Evolutionary conservation across 2,329 filamentous ascomycete species (phyloP).

Genomic region (Aspergillus calidoustus): DNA sequence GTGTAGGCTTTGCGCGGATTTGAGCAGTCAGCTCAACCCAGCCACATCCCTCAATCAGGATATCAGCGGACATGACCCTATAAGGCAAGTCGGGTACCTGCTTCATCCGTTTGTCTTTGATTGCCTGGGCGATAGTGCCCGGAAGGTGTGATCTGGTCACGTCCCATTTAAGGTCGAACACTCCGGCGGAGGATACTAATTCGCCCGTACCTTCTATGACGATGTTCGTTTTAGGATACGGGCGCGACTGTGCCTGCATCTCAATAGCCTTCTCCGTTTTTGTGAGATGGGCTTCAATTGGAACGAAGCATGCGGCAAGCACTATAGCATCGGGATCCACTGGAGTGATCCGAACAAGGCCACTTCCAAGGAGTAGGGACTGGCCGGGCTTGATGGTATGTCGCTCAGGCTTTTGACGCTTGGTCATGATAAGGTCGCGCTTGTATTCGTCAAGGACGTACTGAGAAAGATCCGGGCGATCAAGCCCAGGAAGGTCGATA

Average conservation of each 20-base stretch:
- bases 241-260: slow-evolving; percentile 68
- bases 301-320: slow-evolving; percentile 84
- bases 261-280: slow-evolving; percentile 77
- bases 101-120: slow-evolving; percentile 65
- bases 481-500: slow-evolving; percentile 87
- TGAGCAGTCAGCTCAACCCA: slow-evolving; percentile 91
- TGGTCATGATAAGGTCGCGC: slow-evolving; percentile 75
- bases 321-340: slow-evolving; percentile 67
- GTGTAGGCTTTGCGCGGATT: slow-evolving; percentile 62
- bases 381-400: slow-evolving; percentile 73
- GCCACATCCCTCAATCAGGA: slow-evolving; percentile 88
- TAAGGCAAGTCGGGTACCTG: slow-evolving; percentile 66
- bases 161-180: slow-evolving; percentile 76
- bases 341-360: slow-evolving; percentile 86
- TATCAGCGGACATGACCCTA: slow-evolving; percentile 76
- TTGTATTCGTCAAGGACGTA: slow-evolving; percentile 71
- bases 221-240: slow-evolving; percentile 67
- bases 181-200: slow-evolving; percentile 71
- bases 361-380: slow-evolving; percentile 82
- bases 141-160: slow-evolving; percentile 81
- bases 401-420: slow-evolving; percentile 74
- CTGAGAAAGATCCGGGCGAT: slow-evolving; percentile 72
- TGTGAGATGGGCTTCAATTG: slow-evolving; percentile 76
- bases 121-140: slow-evolving; percentile 68
- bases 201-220: slow-evolving; percentile 61